phyloP scores from a whole-genome alignment of 148 eudicot genomes.

The Spergularia bocconei region DNA sequence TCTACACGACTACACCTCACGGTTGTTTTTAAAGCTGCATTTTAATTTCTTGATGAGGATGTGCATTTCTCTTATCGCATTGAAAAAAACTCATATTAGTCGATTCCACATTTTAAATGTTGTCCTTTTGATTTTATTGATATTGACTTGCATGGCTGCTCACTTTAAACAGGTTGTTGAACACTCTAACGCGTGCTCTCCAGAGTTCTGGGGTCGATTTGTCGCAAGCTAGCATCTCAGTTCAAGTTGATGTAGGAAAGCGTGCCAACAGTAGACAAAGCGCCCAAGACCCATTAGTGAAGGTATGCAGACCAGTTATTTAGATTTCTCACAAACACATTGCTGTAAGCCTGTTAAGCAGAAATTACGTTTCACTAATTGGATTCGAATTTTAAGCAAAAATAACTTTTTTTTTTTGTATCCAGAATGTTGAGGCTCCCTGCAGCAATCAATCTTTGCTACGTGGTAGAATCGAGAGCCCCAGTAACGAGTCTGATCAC shows the following conservation, averaged over 20 bases:
- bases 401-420: background rate
- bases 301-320: slow-evolving; percentile 38
- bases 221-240: slow-evolving; percentile 85
- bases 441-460: slow-evolving; percentile 24
- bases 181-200: slow-evolving; percentile 70
- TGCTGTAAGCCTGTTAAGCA: background rate
- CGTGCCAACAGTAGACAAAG: slow-evolving; percentile 43
- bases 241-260: slow-evolving; percentile 87
- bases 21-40: too few relatives aligned
- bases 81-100: background rate
- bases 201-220: slow-evolving; percentile 87
- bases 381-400: background rate
- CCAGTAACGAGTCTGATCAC: slow-evolving; percentile 45
- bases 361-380: background rate
- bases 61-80: background rate
- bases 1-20: too few relatives aligned
- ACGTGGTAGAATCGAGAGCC: slow-evolving; percentile 36
- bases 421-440: slow-evolving; percentile 44
- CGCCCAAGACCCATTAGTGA: slow-evolving; percentile 31
- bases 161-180: slow-evolving; percentile 58
- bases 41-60: too few relatives aligned
- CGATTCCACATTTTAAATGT: background rate
- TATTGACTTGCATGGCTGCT: slow-evolving; percentile 13
- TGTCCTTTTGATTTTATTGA: background rate
- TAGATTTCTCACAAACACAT: background rate